Evolutionary conservation across 225 moss, liverwort and hornwort species (phyloP), one percentile per base, ranked within the genome.

Genomic region (Climacium dendroides): DNA sequence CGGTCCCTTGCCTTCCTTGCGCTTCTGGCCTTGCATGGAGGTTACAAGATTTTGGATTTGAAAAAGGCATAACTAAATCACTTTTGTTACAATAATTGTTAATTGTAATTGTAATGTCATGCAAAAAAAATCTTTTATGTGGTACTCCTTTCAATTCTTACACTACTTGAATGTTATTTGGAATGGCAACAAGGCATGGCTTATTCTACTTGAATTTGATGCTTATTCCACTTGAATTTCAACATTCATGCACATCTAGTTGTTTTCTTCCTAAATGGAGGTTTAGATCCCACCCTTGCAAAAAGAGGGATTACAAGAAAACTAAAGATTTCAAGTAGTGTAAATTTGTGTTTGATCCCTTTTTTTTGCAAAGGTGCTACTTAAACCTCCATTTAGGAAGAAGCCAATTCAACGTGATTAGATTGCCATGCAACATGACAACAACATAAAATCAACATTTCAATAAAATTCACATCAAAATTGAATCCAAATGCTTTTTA

Each of bases 41-140:
- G 43, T 13, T 43, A 14, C 14, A 41, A 14, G 45, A 32, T 45
- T 45, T 5, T 12, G 39, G 37, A 58, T 58, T 18, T 58, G 58
- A 58, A 57, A 37, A 19, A 39, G 28, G 76, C 14, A 7, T n/a
- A 9, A 35, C 1, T 22, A 32, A 48, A 74, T 34, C 7, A 32
- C 19, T 32, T 32, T 50, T 4, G 12, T 1, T 50, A 34, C 5
- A 75, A 23, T 34, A 25, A 35, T n/a, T n/a, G n/a, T n/a, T n/a
- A n/a, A n/a, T n/a, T n/a, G n/a, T n/a, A 20, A 50, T 34, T 20
- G 52, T 8, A 34, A 74, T 50, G 74, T 7, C 32, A 74, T 74
- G 50, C 48, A 18, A 29, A 10, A 29, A 23, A 13, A 23, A 3
- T 0, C 1, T 0, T 30, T 6, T 2, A 0, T 7, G 4, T 32